Evolutionary conservation across 2,329 filamentous ascomycete species (phyloP).

Genomic region (Ophiostoma piceae): DNA sequence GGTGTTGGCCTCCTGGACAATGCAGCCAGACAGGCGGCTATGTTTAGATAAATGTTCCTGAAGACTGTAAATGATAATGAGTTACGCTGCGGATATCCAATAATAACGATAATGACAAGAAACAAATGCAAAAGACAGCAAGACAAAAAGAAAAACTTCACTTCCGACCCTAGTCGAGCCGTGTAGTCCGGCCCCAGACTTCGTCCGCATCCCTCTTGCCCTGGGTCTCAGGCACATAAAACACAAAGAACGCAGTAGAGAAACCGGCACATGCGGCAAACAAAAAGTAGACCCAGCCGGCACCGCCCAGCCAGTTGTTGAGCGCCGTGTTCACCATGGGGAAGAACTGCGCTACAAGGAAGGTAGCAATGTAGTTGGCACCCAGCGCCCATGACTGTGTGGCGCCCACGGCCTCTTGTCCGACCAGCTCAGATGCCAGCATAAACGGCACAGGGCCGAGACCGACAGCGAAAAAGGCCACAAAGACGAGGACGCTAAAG

Average conservation of each 20-base stretch:
- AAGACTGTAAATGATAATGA: not conserved
- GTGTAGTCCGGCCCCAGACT: slow-evolving; percentile 72
- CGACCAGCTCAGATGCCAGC: slow-evolving; percentile 83
- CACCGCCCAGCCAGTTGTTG: slow-evolving; percentile 57
- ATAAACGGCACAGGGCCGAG: slow-evolving; percentile 94
- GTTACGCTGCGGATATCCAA: not conserved
- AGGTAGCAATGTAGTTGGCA: slow-evolving; percentile 85
- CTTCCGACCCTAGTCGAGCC: slow-evolving; percentile 42
- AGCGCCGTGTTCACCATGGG: slow-evolving; percentile 74
- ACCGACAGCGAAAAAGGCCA: slow-evolving; percentile 83
- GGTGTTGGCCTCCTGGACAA: slow-evolving; percentile 60
- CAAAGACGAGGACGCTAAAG: slow-evolving; percentile 75
- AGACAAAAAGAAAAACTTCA: not conserved
- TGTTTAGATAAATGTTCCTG: slow-evolving; percentile 33
- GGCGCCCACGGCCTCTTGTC: slow-evolving; percentile 82
- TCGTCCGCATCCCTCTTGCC: slow-evolving; percentile 80
- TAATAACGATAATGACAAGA: not conserved
- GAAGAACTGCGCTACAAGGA: slow-evolving; percentile 91
- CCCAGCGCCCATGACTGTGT: slow-evolving; percentile 84
- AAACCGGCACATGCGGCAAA: slow-evolving; percentile 70
- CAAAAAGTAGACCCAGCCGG: slow-evolving; percentile 85
- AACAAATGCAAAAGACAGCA: not conserved
- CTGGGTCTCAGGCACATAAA: slow-evolving; percentile 78
- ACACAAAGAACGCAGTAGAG: slow-evolving; percentile 66
- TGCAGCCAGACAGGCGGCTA: slow-evolving; percentile 41